Percentiles rank a stretch among this genome's conserved stretches.
phyloP scores from a whole-genome alignment of 345 rosid genomes.

The Rubroshorea leprosula region DNA sequence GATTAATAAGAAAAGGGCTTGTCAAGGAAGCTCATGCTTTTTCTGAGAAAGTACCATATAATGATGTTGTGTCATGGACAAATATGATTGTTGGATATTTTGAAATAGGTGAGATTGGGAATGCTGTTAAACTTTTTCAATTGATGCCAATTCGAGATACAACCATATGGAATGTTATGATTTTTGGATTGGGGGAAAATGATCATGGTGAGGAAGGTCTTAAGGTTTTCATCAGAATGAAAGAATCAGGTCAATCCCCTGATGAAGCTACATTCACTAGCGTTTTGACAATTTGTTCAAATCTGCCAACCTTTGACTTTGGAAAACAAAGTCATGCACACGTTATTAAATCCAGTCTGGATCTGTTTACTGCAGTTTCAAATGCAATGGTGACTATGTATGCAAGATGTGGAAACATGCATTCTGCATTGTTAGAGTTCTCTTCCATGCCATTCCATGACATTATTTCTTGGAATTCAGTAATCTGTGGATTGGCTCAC shows the following conservation, averaged over 20 bases:
- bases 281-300: slow-evolving; percentile 36
- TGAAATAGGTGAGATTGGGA: slow-evolving; percentile 23
- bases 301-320: slow-evolving; percentile 24
- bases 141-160: slow-evolving; percentile 21
- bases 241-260: slow-evolving; percentile 21
- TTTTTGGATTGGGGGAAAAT: slow-evolving; percentile 38
- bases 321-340: slow-evolving; percentile 34
- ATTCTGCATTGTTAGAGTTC: slow-evolving; percentile 29
- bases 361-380: slow-evolving; percentile 24
- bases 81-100: slow-evolving; percentile 36
- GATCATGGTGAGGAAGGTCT: slow-evolving; percentile 35
- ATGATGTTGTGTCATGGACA: slow-evolving; percentile 29
- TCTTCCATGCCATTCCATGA: slow-evolving; percentile 28
- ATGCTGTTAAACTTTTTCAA: slow-evolving; percentile 27
- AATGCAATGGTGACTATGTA: slow-evolving; percentile 42
- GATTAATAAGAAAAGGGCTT: slow-evolving; percentile 27
- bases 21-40: slow-evolving; percentile 31
- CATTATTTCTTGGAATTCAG: slow-evolving; percentile 42
- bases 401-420: slow-evolving; percentile 36
- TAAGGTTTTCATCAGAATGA: slow-evolving; percentile 29
- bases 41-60: slow-evolving; percentile 28
- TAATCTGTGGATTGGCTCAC: slow-evolving; percentile 38
- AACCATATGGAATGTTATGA: slow-evolving; percentile 36
- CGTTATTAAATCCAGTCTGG: slow-evolving; percentile 24
- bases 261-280: slow-evolving; percentile 41